Percentiles rank a stretch among this genome's conserved stretches.
Conservation (phyloP, 306 rosid species). For the Vicia sativa region DNA sequence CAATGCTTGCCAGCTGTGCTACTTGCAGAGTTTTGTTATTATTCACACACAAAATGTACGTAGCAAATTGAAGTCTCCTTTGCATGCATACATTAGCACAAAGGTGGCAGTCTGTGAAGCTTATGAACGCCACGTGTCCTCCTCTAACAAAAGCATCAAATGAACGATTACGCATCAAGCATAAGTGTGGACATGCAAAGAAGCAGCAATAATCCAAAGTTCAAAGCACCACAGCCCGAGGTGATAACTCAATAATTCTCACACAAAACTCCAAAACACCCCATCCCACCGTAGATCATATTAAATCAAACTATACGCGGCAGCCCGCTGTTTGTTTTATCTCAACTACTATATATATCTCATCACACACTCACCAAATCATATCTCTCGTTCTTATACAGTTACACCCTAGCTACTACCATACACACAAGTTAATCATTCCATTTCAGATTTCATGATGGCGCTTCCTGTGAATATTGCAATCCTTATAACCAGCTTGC, state of each 20-base stretch:
- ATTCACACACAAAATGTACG: background rate
- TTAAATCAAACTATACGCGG: constrained; percentile 17
- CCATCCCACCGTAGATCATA: background rate
- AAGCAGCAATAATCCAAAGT: background rate
- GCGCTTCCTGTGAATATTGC: constrained; percentile 36
- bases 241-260: constrained; percentile 32
- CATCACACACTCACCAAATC: background rate
- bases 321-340: background rate
- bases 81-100: background rate
- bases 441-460: background rate
- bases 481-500: constrained; percentile 13
- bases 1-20: background rate
- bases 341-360: background rate
- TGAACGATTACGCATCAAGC: background rate
- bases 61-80: background rate
- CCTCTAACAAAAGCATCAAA: constrained; percentile 8
- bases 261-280: background rate
- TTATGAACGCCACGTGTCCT: constrained; percentile 15
- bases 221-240: constrained; percentile 34
- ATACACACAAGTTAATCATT: too few relatives aligned
- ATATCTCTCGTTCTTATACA: background rate
- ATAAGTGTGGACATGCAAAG: background rate
- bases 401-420: too few relatives aligned
- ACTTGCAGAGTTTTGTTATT: background rate
- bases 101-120: constrained; percentile 24